phyloP scores from a whole-genome alignment of 257 asterid genomes.

The Vinca minor region DNA sequence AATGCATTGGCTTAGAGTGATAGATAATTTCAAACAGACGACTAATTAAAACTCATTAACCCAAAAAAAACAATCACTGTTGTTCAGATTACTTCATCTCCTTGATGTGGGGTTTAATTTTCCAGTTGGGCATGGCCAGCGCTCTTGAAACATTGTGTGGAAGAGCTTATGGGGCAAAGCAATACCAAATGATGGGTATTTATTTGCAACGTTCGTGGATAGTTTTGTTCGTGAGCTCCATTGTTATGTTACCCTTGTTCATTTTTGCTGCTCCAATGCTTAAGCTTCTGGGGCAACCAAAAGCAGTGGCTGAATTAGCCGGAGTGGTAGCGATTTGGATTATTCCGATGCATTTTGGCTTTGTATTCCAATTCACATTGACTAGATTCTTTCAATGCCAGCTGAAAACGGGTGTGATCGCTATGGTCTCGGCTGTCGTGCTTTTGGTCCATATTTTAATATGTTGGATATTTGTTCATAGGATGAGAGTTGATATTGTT shows the following conservation, averaged over 20 bases:
- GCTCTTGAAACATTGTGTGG: constrained; percentile 60
- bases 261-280: constrained; percentile 35
- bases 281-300: constrained; percentile 38
- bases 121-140: constrained; percentile 63
- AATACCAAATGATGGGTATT: constrained; percentile 40
- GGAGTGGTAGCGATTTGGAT: constrained; percentile 51
- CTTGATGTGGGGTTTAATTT: neutral
- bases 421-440: constrained; percentile 39
- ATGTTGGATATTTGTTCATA: constrained; percentile 33
- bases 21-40: no score
- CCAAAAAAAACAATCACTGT: no score
- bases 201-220: constrained; percentile 55
- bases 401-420: constrained; percentile 38
- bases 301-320: constrained; percentile 34
- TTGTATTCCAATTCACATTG: constrained; percentile 44
- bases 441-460: constrained; percentile 32
- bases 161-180: constrained; percentile 52
- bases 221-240: constrained; percentile 39
- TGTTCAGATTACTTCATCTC: no score
- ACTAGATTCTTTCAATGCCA: constrained; percentile 61
- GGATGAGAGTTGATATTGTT: constrained; percentile 39
- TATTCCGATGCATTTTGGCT: constrained; percentile 58
- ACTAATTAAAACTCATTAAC: no score
- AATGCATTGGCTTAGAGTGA: no score
- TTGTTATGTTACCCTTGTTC: constrained; percentile 39